Percentiles rank a stretch among this genome's conserved stretches.
phyloP scores from a whole-genome alignment of 163 green algal genomes.

The Trebouxiophyceae sp. region DNA sequence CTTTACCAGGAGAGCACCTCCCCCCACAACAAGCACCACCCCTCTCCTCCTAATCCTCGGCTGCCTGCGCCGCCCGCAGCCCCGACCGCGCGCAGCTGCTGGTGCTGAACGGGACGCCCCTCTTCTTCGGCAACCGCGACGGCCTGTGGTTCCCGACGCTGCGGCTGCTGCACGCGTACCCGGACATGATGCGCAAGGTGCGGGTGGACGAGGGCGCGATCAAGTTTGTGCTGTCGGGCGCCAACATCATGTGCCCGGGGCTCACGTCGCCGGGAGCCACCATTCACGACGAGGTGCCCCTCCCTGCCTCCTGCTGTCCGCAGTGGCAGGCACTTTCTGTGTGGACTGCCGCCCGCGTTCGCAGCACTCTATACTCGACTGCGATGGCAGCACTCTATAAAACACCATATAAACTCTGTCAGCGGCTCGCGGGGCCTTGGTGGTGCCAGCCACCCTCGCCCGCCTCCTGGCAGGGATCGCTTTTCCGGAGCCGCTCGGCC shows the following conservation, averaged over 20 bases:
- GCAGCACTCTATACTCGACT: no score
- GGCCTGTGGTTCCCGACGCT: slow-evolving; percentile 93
- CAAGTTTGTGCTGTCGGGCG: slow-evolving; percentile 97
- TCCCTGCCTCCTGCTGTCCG: no score
- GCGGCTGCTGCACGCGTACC: slow-evolving; percentile 83
- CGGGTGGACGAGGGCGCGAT: slow-evolving; percentile 86
- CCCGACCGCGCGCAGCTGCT: slow-evolving; percentile 77
- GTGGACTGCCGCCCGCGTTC: no score
- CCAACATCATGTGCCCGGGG: slow-evolving; percentile 99
- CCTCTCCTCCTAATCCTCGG: neutral
- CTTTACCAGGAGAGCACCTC: neutral
- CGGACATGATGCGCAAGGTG: slow-evolving; percentile 60
- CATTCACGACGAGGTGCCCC: slow-evolving; percentile 86
- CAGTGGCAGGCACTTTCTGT: no score
- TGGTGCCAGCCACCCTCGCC: no score
- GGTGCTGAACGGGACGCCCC: slow-evolving; percentile 68
- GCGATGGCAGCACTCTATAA: no score
- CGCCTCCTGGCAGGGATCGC: no score
- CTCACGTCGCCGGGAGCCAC: slow-evolving; percentile 88
- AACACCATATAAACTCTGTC: no score
- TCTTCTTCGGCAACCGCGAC: slow-evolving; percentile 92
- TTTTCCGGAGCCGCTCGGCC: no score
- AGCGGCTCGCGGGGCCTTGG: no score
- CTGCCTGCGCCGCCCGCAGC: slow-evolving; percentile 9
- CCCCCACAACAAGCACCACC: neutral